Conservation (phyloP, 1,284 basidiomycete species). For the Pholiota adiposa region DNA sequence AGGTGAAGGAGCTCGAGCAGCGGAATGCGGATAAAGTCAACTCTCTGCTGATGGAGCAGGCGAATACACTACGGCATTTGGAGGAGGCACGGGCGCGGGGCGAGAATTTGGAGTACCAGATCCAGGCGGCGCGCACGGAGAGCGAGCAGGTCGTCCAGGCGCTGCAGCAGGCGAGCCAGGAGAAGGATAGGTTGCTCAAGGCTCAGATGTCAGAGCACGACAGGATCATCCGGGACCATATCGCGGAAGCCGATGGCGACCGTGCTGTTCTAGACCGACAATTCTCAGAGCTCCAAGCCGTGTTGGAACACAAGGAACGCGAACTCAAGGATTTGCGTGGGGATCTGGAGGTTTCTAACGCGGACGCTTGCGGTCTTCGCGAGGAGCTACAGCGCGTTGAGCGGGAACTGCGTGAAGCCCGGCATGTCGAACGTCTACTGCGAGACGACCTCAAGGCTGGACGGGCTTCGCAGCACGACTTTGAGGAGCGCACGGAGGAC, state of each 20-base stretch:
- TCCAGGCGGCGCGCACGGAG: constrained; percentile 67
- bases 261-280: constrained; percentile 88
- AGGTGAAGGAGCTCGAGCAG: constrained; percentile 73
- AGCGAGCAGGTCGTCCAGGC: constrained; percentile 70
- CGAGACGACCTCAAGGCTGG: constrained; percentile 66
- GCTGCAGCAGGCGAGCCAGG: constrained; percentile 65
- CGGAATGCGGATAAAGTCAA: constrained; percentile 67
- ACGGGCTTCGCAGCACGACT: constrained; percentile 64
- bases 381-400: constrained; percentile 75
- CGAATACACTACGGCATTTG: constrained; percentile 65
- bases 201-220: constrained; percentile 84
- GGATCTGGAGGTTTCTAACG: constrained; percentile 61
- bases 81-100: constrained; percentile 76
- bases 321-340: constrained; percentile 64
- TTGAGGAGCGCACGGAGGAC: constrained; percentile 66
- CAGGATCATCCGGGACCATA: constrained; percentile 82
- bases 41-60: constrained; percentile 74
- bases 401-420: constrained; percentile 65
- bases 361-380: constrained; percentile 67
- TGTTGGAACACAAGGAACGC: constrained; percentile 59
- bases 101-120: constrained; percentile 75
- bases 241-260: constrained; percentile 90
- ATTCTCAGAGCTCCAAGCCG: constrained; percentile 75
- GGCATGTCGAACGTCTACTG: constrained; percentile 63
- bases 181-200: constrained; percentile 78